These are phyloP conservation scores for Ascochyta viciae-villosae DNA, from an alignment of 2,329 filamentous ascomycete genomes.

Conservation along the genomic window DNA sequence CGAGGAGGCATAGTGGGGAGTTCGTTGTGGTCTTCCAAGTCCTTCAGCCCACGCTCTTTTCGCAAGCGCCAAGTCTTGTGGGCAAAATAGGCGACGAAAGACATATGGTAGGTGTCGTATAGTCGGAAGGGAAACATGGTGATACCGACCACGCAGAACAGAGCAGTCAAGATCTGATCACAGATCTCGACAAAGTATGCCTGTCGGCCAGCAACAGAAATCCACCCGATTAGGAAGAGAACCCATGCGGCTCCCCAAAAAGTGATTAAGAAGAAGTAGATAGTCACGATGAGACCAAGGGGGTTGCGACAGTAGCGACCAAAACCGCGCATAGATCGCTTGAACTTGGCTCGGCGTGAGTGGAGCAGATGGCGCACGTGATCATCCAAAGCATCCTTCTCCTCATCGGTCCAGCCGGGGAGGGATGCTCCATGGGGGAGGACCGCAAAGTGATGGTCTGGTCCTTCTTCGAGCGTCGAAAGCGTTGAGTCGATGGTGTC, in stretches of 20 bases:
- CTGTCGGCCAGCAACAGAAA: constrained; percentile 77
- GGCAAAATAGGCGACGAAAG: constrained; percentile 76
- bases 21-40: constrained; percentile 72
- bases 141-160: constrained; percentile 70
- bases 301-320: constrained; percentile 75
- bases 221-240: constrained; percentile 86
- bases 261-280: constrained; percentile 88
- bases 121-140: constrained; percentile 73
- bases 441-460: constrained; percentile 72
- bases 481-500: constrained; percentile 44
- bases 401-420: constrained; percentile 76
- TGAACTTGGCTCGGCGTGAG: constrained; percentile 79
- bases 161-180: constrained; percentile 66
- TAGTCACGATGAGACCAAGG: constrained; percentile 80
- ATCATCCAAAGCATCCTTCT: constrained; percentile 79
- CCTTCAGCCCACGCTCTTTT: constrained; percentile 65
- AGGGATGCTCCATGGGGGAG: constrained; percentile 76
- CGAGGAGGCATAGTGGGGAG: constrained; percentile 59
- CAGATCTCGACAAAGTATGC: constrained; percentile 63
- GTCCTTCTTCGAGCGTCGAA: constrained; percentile 54
- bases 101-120: constrained; percentile 87
- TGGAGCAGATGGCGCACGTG: constrained; percentile 88
- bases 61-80: constrained; percentile 70
- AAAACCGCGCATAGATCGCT: constrained; percentile 79
- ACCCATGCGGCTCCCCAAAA: constrained; percentile 88